Conservation (phyloP, 768 basidiomycete genomes). For the Macrocybe gigantea region DNA sequence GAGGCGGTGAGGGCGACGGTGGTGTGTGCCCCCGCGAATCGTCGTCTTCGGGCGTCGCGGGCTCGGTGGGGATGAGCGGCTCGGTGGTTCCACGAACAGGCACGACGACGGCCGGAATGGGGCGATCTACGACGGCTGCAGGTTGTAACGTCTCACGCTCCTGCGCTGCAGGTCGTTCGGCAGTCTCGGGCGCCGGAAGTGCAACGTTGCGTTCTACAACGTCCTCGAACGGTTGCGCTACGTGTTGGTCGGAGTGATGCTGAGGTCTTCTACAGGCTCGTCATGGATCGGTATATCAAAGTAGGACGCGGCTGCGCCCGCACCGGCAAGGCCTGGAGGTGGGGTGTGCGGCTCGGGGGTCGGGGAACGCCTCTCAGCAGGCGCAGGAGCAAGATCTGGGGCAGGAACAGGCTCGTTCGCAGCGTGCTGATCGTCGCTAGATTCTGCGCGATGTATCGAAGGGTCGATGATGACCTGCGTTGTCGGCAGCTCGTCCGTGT, state of each 20-base stretch:
- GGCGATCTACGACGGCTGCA: no score
- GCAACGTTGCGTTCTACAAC: slow-evolving; percentile 1
- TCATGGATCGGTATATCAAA: slow-evolving; percentile 8
- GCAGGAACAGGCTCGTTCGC: slow-evolving; percentile 3
- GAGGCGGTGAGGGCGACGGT: neutral
- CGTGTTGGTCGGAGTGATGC: neutral
- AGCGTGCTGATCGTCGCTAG: slow-evolving; percentile 7
- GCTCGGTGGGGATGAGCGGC: no score
- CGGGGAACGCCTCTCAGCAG: neutral
- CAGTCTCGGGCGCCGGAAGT: no score
- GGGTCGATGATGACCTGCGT: slow-evolving; percentile 24
- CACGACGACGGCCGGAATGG: no score
- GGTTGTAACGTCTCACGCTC: no score
- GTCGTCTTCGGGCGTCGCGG: no score
- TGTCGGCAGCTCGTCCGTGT: slow-evolving; percentile 39
- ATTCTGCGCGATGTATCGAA: slow-evolving; percentile 12
- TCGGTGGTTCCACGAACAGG: no score
- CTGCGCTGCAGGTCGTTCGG: no score
- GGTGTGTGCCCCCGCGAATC: no score
- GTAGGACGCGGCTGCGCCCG: slow-evolving; percentile 5
- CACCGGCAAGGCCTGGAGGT: neutral
- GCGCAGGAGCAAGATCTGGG: slow-evolving; percentile 4
- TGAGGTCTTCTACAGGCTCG: neutral
- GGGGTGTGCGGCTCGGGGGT: slow-evolving; percentile 4
- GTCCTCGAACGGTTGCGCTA: neutral